phyloP scores from a whole-genome alignment of 345 rosid species.

The Eucalyptus sp. region DNA sequence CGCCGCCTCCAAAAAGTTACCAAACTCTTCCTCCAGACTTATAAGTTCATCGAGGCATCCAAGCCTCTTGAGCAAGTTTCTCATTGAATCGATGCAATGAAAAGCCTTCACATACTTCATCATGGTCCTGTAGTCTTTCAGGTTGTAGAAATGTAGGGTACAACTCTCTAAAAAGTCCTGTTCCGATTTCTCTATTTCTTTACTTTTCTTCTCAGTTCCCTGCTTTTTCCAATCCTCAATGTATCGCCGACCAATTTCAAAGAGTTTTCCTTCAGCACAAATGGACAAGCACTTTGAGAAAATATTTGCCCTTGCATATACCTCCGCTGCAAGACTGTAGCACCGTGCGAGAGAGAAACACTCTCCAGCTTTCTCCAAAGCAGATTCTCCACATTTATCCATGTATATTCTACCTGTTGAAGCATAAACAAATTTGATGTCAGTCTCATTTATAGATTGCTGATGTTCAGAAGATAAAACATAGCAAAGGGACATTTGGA shows the following conservation, averaged over 20 bases:
- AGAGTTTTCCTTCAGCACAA: neutral
- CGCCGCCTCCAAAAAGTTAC: constrained; percentile 11
- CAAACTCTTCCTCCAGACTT: constrained; percentile 5
- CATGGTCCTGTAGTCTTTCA: neutral
- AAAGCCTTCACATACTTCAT: constrained; percentile 10
- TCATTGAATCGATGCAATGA: neutral
- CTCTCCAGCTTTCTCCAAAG: neutral
- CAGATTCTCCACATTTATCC: neutral
- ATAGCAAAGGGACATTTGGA: neutral
- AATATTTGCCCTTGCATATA: neutral
- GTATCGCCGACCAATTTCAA: neutral
- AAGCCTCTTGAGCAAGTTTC: neutral
- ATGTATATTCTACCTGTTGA: constrained; percentile 21
- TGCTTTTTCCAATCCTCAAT: neutral
- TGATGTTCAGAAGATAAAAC: neutral
- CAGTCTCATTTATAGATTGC: neutral
- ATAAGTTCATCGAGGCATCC: constrained; percentile 10
- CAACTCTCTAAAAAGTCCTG: neutral
- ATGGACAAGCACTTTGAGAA: neutral
- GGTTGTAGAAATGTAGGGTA: neutral
- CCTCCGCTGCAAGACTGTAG: neutral
- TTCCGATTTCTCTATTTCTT: neutral
- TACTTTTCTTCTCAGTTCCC: neutral
- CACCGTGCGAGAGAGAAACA: neutral
- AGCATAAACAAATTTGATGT: neutral